Evolutionary conservation across 2,329 filamentous ascomycete genomes (phyloP), one percentile per base, ranked within the genome.

Genomic region (Aspergillus floridensis): DNA sequence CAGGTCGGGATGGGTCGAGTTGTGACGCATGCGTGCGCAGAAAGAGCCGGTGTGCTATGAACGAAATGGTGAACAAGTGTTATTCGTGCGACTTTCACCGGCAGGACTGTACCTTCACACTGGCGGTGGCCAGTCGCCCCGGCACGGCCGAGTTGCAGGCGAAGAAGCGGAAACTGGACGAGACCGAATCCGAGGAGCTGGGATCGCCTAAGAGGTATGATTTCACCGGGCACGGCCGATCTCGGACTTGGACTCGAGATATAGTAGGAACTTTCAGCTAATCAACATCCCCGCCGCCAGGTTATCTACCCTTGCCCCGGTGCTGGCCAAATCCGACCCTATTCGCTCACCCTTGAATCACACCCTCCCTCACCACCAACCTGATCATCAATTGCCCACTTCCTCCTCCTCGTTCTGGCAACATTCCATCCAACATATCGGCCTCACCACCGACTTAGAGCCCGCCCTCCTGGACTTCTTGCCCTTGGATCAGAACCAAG

Each of bases 31-130:
- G 76, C 65, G 68, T 77, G 56, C 73, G 72, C 60, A 69, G 75
- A 66, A 77, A 76, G 65, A 77, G 75, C 66, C 72, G 74, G 19
- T 77, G 76, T 66, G 75, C 76, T 19, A 78, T 78, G 72, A 78
- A 77, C 62, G 74, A 77, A 60, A 70, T 72, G 63, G 71, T 76
- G 61, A 76, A 77, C 58, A 77, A 77, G 61, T 78, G 76, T 62
- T 77, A 77, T 58, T 78, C 76, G 49, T 78, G 76, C 59, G 75
- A 79, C 55, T 79, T 77, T 44, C 76, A 78, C 62, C 74, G 75
- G 47, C 76, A 78, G 66, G 76, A 79, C 29, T 78, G 76, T 63
- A 78, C 76, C 7, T 78, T 78, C 59, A 74, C 67, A 26, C 65
- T 76, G 7, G 65, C 69, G 32, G 66, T 59, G 44, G 31, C 63